phyloP scores from a whole-genome alignment of 2,329 filamentous ascomycete species.

The Orbilia quercus region DNA sequence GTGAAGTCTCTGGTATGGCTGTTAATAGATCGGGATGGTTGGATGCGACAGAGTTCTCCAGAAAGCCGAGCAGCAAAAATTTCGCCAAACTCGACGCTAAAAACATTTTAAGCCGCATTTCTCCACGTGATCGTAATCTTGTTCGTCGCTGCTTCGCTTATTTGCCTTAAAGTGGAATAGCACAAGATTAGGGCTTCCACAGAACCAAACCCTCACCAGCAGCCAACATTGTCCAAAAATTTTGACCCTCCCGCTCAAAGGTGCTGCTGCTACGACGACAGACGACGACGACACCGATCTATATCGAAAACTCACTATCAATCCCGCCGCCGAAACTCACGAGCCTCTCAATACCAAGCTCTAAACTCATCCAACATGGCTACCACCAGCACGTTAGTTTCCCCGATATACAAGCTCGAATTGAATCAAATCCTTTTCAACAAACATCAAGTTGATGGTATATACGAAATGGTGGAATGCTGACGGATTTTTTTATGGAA shows the following conservation, averaged over 20 bases:
- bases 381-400: slow-evolving; percentile 51
- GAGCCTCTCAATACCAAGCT: slow-evolving; percentile 33
- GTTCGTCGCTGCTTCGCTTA: slow-evolving; percentile 45
- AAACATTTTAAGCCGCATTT: slow-evolving; percentile 38
- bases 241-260: slow-evolving; percentile 23
- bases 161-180: slow-evolving; percentile 2
- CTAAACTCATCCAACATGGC: slow-evolving; percentile 43
- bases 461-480: slow-evolving; percentile 22
- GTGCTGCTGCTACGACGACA: slow-evolving; percentile 43
- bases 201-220: slow-evolving; percentile 45
- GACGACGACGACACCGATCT: slow-evolving; percentile 42
- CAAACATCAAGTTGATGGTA: not conserved
- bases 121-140: slow-evolving; percentile 3
- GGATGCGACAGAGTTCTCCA: not conserved
- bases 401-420: slow-evolving; percentile 8
- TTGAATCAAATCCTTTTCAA: slow-evolving; percentile 1
- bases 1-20: not conserved
- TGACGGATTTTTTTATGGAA: slow-evolving; percentile 39
- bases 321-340: slow-evolving; percentile 21
- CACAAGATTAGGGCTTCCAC: slow-evolving; percentile 46
- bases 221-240: slow-evolving; percentile 37
- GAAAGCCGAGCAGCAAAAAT: slow-evolving; percentile 30
- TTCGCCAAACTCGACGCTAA: slow-evolving; percentile 33
- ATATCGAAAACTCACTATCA: slow-evolving; percentile 24
- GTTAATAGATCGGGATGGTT: not conserved